phyloP scores from a whole-genome alignment of 495 filamentous ascomycete genomes.

The Aspergillus ostianus region DNA sequence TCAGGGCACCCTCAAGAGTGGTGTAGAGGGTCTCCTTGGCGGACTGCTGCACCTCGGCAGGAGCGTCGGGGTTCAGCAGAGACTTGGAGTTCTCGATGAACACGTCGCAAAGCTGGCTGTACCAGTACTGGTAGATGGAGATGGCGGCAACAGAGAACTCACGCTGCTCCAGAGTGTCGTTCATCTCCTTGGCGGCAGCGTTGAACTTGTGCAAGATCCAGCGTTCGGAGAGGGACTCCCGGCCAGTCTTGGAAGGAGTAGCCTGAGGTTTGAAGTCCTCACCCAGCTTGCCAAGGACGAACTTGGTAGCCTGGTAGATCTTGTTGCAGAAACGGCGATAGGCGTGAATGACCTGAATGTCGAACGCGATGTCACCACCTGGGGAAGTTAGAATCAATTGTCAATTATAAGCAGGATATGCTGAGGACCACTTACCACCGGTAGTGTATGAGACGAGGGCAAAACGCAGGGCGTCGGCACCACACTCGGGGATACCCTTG shows the following conservation, averaged over 20 bases:
- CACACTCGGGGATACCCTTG: constrained; percentile 83
- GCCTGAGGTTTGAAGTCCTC: constrained; percentile 66
- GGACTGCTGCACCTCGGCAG: constrained; percentile 55
- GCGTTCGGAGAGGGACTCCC: constrained; percentile 70
- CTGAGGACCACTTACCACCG: constrained; percentile 54
- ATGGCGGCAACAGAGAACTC: constrained; percentile 69
- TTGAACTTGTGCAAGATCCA: constrained; percentile 88
- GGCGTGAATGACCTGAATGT: constrained; percentile 78
- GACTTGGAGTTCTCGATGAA: constrained; percentile 79
- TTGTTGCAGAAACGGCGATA: constrained; percentile 91
- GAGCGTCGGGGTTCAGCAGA: constrained; percentile 60
- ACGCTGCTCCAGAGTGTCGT: constrained; percentile 63
- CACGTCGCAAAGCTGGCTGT: constrained; percentile 63
- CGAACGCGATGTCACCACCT: constrained; percentile 77
- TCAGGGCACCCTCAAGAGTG: constrained; percentile 65
- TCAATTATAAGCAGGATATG: background rate
- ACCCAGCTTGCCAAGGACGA: constrained; percentile 72
- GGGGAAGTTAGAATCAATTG: constrained; percentile 20
- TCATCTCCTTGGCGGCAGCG: constrained; percentile 67
- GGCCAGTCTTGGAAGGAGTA: constrained; percentile 55
- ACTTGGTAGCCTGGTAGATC: constrained; percentile 89
- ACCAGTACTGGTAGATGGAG: constrained; percentile 68
- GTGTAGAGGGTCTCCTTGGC: constrained; percentile 65
- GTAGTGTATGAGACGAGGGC: constrained; percentile 81
- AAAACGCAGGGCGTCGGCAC: constrained; percentile 81